Percentiles rank a stretch among this genome's conserved stretches.
These are phyloP conservation scores for Eimeria falciformis DNA, from an alignment of 169 alveolate species.

Conservation along the genomic window DNA sequence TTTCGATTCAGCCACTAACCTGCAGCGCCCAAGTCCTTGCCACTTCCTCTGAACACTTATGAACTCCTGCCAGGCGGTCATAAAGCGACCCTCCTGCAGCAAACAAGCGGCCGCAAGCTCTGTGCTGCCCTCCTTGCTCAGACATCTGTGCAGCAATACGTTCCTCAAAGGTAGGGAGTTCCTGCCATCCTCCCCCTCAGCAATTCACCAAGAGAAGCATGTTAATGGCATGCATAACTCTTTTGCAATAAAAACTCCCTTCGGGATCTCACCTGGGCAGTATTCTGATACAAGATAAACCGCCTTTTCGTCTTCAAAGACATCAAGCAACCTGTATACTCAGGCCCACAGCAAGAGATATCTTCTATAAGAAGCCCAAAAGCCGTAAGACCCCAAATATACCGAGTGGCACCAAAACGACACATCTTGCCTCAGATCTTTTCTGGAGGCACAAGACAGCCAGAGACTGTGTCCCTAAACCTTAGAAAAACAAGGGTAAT, in stretches of 20 bases:
- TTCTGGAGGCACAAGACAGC: too few relatives aligned
- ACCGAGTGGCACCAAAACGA: too few relatives aligned
- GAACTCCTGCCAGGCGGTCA: conserved; percentile 55
- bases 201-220: too few relatives aligned
- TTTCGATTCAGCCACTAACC: conserved; percentile 21
- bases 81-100: conserved; percentile 67
- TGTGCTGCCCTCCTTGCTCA: too few relatives aligned
- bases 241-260: too few relatives aligned
- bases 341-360: background rate
- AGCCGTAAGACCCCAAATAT: background rate
- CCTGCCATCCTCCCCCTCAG: too few relatives aligned
- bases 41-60: conserved; percentile 61
- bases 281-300: conserved; percentile 77
- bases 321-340: conserved; percentile 86
- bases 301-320: conserved; percentile 87
- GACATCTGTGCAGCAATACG: too few relatives aligned
- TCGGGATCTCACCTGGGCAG: conserved; percentile 82
- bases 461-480: too few relatives aligned
- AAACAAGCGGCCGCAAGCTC: too few relatives aligned
- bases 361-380: background rate
- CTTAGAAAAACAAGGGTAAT: too few relatives aligned
- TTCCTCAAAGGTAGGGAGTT: background rate
- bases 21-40: conserved; percentile 43
- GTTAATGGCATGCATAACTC: too few relatives aligned
- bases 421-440: too few relatives aligned